phyloP scores from a whole-genome alignment of 441 rosid species.

The Bruguiera hainesii region DNA sequence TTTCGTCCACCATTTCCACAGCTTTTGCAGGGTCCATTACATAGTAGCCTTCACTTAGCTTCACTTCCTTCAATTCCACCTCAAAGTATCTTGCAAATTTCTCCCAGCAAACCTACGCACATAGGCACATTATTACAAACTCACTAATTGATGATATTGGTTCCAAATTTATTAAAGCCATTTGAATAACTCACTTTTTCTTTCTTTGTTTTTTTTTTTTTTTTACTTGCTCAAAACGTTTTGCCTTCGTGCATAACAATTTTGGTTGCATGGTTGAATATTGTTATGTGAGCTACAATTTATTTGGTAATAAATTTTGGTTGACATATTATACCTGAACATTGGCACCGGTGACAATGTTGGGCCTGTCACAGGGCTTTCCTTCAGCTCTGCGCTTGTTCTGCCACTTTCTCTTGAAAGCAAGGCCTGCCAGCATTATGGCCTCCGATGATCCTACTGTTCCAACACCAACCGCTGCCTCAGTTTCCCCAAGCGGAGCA shows the following conservation, averaged over 20 bases:
- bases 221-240: too few relatives aligned
- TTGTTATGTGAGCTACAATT: too few relatives aligned
- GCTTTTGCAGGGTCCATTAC: constrained; percentile 88
- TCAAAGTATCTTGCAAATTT: constrained; percentile 93
- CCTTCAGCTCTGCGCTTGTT: constrained; percentile 72
- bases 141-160: neutral
- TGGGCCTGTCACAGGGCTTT: constrained; percentile 69
- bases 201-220: too few relatives aligned
- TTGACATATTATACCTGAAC: constrained; percentile 44
- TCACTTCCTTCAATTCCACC: constrained; percentile 89
- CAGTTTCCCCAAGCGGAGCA: constrained; percentile 46
- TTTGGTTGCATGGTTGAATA: too few relatives aligned
- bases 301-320: too few relatives aligned
- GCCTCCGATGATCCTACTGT: constrained; percentile 75
- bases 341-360: constrained; percentile 89
- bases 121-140: neutral
- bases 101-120: constrained; percentile 80
- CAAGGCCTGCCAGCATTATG: constrained; percentile 69
- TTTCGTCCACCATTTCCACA: constrained; percentile 89
- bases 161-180: too few relatives aligned
- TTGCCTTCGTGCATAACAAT: too few relatives aligned
- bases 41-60: constrained; percentile 76
- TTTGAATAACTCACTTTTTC: too few relatives aligned
- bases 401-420: constrained; percentile 75
- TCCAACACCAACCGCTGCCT: constrained; percentile 59